Base-by-base conservation (phyloP, 2,329 filamentous ascomycete species). In the Verticillium albo-atrum region DNA sequence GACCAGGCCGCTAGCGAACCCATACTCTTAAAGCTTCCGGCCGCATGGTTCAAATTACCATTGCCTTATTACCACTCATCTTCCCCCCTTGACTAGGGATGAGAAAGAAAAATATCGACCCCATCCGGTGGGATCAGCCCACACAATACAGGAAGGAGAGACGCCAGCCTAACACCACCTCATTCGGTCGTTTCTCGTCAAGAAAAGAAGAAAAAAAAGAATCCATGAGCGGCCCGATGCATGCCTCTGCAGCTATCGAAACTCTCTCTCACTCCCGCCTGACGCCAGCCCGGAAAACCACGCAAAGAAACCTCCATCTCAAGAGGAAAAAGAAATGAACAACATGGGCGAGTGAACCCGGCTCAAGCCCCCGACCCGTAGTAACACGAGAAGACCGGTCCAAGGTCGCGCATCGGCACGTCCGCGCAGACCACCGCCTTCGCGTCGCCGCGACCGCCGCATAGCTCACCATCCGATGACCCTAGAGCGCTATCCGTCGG, bases 351-450 rank as follows among this genome's bases (percentile, higher is more conserved):
- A 25, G 30, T 9, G 20, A n/a, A n/a, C n/a, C 20, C 42, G 20
- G 10, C n/a, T 50, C 20, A 50, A 25, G 42, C 42, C 30, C 7
- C 30, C 42, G 42, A 50, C 14, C 60, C 58, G 30, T 63, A 63
- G 37, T 63, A 63, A 23, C 62, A 63, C 14, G 62, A 61, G 27
- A 62, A 63, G 15, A 62, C 20, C 15, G 62, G 62, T 23, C 58
- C 57, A 56, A 62, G 12, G 26, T 63, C 60, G 25, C 42, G 56
- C 27, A 47, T 62, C 42, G 42, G 42, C 42, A 50, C 42, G 9
- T 50, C 42, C 7, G 42, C 42, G 42, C 42, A 50, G 20, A 50
- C 20, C 17, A 50, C 42, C 9, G 14, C 28, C 32, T 25, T 34
- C 30, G 20, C 17, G n/a, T 23, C n/a, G 7, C 17, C 51, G 27